phyloP scores from a whole-genome alignment of 352 stramenopile species.

The Globisporangium polare region DNA sequence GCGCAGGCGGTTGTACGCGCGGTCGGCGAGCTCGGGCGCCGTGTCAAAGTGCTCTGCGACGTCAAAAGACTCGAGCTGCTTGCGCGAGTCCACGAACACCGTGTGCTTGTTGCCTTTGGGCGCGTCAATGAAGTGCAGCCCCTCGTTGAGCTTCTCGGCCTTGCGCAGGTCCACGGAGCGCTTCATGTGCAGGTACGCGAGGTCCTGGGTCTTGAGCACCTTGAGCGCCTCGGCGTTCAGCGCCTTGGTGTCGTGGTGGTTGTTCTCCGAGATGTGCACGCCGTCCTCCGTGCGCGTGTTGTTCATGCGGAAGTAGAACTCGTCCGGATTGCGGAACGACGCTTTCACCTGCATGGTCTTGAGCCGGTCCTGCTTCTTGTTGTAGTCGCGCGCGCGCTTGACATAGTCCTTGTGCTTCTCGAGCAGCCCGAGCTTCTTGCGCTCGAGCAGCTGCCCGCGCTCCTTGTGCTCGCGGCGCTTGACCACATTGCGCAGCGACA shows the following conservation, averaged over 20 bases:
- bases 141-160: conserved; percentile 68
- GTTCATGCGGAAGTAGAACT: conserved; percentile 99
- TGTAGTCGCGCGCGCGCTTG: conserved; percentile 93
- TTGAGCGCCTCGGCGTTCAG: conserved; percentile 79
- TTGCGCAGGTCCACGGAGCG: conserved; percentile 72
- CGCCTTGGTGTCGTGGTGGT: conserved; percentile 48
- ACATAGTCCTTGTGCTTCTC: conserved; percentile 99
- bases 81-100: conserved; percentile 90
- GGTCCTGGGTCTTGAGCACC: conserved; percentile 96
- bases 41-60: conserved; percentile 91
- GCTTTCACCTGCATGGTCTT: conserved; percentile 90
- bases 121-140: conserved; percentile 77
- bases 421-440: conserved; percentile 93
- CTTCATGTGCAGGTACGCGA: conserved; percentile 93
- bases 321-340: conserved; percentile 96
- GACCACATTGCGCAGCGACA: conserved; percentile 97
- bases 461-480: conserved; percentile 99
- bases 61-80: conserved; percentile 86
- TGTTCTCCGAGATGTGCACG: conserved; percentile 75
- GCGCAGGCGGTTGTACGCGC: conserved; percentile 72
- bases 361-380: conserved; percentile 92
- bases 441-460: conserved; percentile 89
- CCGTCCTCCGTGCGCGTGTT: conserved; percentile 69
- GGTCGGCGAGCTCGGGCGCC: conserved; percentile 59
- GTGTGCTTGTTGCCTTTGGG: conserved; percentile 90